A percentile compares a stretch with the other conserved stretches of the same genome.
These are phyloP conservation scores for Hanseniaspora taiwanica DNA, from an alignment of 805 yeast genomes.

Conservation along the genomic window DNA sequence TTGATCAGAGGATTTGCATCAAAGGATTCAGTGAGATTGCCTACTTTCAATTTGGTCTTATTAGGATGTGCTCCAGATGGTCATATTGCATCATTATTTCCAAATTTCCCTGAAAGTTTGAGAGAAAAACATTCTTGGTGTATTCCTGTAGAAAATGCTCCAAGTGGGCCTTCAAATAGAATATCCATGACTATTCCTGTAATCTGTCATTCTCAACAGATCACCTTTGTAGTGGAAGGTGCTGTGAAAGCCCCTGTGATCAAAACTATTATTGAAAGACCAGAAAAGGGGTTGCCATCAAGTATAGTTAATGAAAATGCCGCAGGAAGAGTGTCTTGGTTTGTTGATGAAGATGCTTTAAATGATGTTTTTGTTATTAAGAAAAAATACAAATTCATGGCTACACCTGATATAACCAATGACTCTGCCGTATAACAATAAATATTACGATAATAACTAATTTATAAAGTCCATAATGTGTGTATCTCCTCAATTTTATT, in stretches of 20 bases:
- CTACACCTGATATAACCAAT: no score
- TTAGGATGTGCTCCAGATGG: constrained; percentile 99
- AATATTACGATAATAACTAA: no score
- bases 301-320: constrained; percentile 89
- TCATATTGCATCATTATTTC: constrained; percentile 92
- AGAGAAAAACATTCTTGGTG: constrained; percentile 93
- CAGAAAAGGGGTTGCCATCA: constrained; percentile 91
- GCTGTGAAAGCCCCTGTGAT: constrained; percentile 87
- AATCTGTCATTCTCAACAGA: constrained; percentile 83
- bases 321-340: constrained; percentile 96
- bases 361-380: constrained; percentile 47
- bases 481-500: no score
- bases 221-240: constrained; percentile 93
- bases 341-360: constrained; percentile 88
- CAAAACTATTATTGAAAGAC: constrained; percentile 87
- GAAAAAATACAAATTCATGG: constrained; percentile 18
- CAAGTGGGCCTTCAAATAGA: constrained; percentile 74
- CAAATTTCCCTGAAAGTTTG: constrained; percentile 68
- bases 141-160: constrained; percentile 83
- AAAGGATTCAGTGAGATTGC: constrained; percentile 89
- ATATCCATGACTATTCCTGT: constrained; percentile 89
- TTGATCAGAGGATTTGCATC: constrained; percentile 86
- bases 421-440: no score
- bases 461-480: no score
- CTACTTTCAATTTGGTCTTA: constrained; percentile 81